phyloP scores from a whole-genome alignment of 345 rosid genomes.

The Rhodamnia rubescens region DNA sequence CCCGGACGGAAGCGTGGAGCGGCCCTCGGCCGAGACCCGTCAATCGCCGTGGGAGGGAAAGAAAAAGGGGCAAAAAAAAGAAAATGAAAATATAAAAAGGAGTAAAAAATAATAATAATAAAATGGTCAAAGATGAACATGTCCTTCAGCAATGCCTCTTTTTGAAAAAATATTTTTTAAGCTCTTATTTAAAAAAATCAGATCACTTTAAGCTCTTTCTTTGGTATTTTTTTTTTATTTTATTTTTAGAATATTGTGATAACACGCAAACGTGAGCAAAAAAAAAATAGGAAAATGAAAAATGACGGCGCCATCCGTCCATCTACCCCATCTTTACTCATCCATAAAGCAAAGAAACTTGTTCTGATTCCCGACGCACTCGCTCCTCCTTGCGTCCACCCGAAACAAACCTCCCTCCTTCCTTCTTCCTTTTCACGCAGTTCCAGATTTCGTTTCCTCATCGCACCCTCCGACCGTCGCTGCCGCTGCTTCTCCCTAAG shows the following conservation, averaged over 20 bases:
- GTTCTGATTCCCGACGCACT: background rate
- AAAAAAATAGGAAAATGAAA: background rate
- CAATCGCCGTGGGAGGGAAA: no score
- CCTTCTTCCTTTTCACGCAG: background rate
- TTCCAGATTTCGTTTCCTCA: background rate
- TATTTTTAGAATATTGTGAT: no score
- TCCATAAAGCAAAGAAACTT: background rate
- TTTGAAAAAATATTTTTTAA: no score
- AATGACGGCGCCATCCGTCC: background rate
- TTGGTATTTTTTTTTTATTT: no score
- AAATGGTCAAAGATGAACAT: no score
- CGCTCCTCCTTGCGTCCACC: background rate
- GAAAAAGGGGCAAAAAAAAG: no score
- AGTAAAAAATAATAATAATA: no score
- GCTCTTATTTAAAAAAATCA: no score
- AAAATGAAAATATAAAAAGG: no score
- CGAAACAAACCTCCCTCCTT: background rate
- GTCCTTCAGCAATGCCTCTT: rapidly evolving
- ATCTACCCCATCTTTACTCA: background rate
- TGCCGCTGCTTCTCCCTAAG: background rate
- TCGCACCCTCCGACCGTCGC: background rate
- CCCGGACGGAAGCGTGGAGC: no score
- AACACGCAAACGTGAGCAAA: background rate
- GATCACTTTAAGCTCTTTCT: rapidly evolving
- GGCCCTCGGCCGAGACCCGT: no score